Conservation (phyloP, 1,284 basidiomycete genomes). For the Pascua sp. region DNA sequence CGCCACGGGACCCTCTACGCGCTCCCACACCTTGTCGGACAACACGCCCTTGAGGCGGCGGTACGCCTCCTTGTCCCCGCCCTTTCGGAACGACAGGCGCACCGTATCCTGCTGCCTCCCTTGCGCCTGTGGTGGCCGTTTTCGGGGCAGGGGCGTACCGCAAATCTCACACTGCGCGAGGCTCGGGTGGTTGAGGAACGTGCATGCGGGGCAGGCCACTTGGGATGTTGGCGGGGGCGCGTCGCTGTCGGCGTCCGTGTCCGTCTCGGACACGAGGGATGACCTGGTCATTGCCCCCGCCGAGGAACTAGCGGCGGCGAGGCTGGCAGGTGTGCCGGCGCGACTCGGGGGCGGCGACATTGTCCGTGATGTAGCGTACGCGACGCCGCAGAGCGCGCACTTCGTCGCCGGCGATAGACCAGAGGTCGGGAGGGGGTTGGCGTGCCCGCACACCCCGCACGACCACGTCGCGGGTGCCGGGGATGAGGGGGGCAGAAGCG, state of each 20-base stretch:
- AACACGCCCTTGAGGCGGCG: constrained; percentile 70
- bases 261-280: not conserved
- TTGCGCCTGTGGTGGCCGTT: not conserved
- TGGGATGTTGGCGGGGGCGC: constrained; percentile 1
- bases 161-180: constrained; percentile 84
- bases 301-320: not conserved
- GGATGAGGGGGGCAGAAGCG: too few species aligned
- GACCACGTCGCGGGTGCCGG: constrained; percentile 57
- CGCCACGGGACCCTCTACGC: not conserved
- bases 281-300: too few species aligned
- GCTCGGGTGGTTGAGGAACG: constrained; percentile 82
- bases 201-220: constrained; percentile 78
- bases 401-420: constrained; percentile 55
- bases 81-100: constrained; percentile 78
- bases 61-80: constrained; percentile 84
- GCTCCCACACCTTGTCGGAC: constrained; percentile 72
- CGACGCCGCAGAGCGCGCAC: constrained; percentile 66
- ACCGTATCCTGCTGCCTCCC: constrained; percentile 48
- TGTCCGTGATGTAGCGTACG: constrained; percentile 15
- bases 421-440: constrained; percentile 59
- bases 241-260: not conserved
- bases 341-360: constrained; percentile 8
- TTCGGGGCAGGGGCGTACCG: constrained; percentile 58
- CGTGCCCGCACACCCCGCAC: constrained; percentile 78
- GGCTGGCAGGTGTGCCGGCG: constrained; percentile 5